These are phyloP conservation scores for Pisolithus sp. DNA, from an alignment of 768 basidiomycete species.

Conservation along the genomic window DNA sequence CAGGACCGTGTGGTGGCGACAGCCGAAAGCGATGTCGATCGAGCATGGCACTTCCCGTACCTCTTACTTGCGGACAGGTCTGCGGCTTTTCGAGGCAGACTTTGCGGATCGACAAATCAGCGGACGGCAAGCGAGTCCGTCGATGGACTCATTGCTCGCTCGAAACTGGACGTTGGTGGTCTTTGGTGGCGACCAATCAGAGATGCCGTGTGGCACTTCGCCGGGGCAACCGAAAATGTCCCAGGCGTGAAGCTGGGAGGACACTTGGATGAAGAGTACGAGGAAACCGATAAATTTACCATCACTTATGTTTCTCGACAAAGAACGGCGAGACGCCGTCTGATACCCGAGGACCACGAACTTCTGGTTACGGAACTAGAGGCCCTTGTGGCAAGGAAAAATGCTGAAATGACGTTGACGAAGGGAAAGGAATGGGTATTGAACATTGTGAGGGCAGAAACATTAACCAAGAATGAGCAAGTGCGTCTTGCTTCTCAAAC, in stretches of 20 bases:
- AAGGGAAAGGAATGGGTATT: slow-evolving; percentile 46
- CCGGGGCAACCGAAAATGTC: slow-evolving; percentile 37
- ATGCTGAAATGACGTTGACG: slow-evolving; percentile 11
- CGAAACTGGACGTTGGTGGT: slow-evolving; percentile 29
- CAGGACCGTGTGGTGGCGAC: slow-evolving; percentile 44
- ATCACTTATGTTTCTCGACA: slow-evolving; percentile 75
- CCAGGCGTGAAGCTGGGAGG: slow-evolving; percentile 10
- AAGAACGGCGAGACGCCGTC: slow-evolving; percentile 39
- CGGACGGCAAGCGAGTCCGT: slow-evolving; percentile 68
- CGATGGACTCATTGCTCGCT: slow-evolving; percentile 40
- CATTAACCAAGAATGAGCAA: slow-evolving; percentile 70
- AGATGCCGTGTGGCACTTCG: slow-evolving; percentile 58
- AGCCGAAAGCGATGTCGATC: slow-evolving; percentile 24
- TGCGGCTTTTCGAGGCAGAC: slow-evolving; percentile 61
- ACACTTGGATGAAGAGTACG: slow-evolving; percentile 25
- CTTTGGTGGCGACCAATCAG: slow-evolving; percentile 81
- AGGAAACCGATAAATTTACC: slow-evolving; percentile 46
- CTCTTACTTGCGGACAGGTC: slow-evolving; percentile 69
- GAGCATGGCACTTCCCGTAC: slow-evolving; percentile 67
- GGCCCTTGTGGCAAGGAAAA: slow-evolving; percentile 40
- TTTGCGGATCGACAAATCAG: slow-evolving; percentile 60
- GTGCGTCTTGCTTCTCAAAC: slow-evolving; percentile 57
- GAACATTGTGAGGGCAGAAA: slow-evolving; percentile 55
- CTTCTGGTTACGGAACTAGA: slow-evolving; percentile 46
- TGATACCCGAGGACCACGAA: slow-evolving; percentile 51